A percentile compares a stretch with the other conserved stretches of the same genome.
phyloP scores from a whole-genome alignment of 2,329 filamentous ascomycete species.

The Microsporum canis region DNA sequence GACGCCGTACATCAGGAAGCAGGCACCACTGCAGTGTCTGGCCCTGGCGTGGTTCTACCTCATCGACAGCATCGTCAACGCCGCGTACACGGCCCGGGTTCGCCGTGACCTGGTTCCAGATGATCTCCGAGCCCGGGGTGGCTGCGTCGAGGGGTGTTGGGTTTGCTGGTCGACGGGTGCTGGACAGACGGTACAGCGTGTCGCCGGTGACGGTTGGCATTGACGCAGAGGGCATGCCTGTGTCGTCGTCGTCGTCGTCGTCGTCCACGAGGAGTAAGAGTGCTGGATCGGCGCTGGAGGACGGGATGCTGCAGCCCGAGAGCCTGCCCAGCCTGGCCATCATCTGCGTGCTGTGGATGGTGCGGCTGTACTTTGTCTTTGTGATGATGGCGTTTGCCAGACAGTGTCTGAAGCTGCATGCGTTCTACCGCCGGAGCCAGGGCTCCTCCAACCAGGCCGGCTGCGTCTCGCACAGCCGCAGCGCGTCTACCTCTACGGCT shows the following conservation, averaged over 20 bases:
- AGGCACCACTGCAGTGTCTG: conserved; percentile 67
- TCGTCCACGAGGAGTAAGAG: conserved; percentile 20
- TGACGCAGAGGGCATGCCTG: conserved; percentile 37
- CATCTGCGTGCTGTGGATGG: conserved; percentile 59
- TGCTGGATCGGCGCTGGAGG: conserved; percentile 43
- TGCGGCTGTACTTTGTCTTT: conserved; percentile 73
- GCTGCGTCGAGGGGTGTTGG: conserved; percentile 46
- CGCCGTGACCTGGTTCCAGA: conserved; percentile 73
- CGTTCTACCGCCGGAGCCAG: conserved; percentile 38
- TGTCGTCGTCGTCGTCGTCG: conserved; percentile 22
- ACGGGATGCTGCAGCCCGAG: conserved; percentile 54
- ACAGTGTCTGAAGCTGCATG: conserved; percentile 60
- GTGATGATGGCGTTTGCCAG: conserved; percentile 75
- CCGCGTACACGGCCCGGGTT: conserved; percentile 71
- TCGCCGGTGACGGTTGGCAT: conserved; percentile 46
- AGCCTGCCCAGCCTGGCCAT: conserved; percentile 66
- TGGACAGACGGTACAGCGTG: conserved; percentile 37
- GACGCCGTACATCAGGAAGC: conserved; percentile 66
- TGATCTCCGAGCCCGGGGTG: conserved; percentile 44
- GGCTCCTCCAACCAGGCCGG: conserved; percentile 19
- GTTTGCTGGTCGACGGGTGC: conserved; percentile 50
- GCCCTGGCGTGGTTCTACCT: conserved; percentile 76
- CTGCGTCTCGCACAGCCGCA: conserved; percentile 26
- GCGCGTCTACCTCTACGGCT: conserved; percentile 32
- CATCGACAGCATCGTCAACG: conserved; percentile 71